Base-by-base conservation (phyloP, 441 rosid genomes). In the Hura crepitans region DNA sequence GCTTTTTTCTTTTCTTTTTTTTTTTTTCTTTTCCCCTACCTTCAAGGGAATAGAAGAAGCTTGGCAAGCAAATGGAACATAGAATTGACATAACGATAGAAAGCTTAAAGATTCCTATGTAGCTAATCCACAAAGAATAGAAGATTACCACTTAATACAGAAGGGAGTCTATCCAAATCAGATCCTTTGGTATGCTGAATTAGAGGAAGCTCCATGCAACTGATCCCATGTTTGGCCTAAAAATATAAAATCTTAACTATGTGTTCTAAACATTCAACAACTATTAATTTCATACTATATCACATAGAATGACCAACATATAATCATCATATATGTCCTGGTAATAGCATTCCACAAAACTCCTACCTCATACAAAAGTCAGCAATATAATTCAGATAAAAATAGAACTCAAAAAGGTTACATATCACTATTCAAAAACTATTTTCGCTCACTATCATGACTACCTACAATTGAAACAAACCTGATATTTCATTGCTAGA, bases 191-290 rank as follows among this genome's bases (percentile, higher is more conserved):
- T 74, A 78, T 92, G 97, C 83, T 90, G 87, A 72, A 92, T 88
- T 20, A 95, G 78, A 42, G 99, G 98, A 77, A 95, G 87, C 86
- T 95, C 99, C 84, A 92, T 71, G 71, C 89, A 85, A 56, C 68
- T 71, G 57, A 95, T 83, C 73, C 90, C 87, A 62, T 79, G 74
- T 66, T 85, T 80, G 71, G 81, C 93, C 99, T 94, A 87, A 68
- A 70, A 47, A 70, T 35, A 59, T 45, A 67, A 75, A 7, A 30
- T 14, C 5, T 42, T 60, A 74, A 10, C n/a, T 4, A 45, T 54
- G 9, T 37, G 28, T 53, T 30, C 22, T 45, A 62, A 50, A 39
- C 25, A 60, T 13, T 64, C 55, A 53, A 49, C 31, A 18, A 56
- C 12, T 37, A 30, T 20, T 22, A 3, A 63, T 30, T 30, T 20